Percentiles rank a stretch among this genome's conserved stretches.
phyloP scores from a whole-genome alignment of 805 yeast species.

The Starmera pachycereana region DNA sequence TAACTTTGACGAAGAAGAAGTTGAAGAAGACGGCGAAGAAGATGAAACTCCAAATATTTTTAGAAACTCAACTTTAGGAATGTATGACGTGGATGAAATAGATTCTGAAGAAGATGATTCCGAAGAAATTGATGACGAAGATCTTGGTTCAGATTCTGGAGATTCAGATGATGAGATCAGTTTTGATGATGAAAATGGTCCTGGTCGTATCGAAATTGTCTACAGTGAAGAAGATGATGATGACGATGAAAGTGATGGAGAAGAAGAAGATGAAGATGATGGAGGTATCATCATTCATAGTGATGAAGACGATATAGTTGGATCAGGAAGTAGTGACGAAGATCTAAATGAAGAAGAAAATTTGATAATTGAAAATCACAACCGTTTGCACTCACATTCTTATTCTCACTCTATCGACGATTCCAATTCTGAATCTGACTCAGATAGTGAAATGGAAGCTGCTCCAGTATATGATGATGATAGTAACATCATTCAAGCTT shows the following conservation, averaged over 20 bases:
- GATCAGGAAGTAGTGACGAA: slow-evolving; percentile 8
- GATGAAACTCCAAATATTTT: slow-evolving; percentile 80
- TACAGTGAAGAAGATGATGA: slow-evolving; percentile 25
- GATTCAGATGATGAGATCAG: slow-evolving; percentile 21
- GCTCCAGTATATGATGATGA: background rate
- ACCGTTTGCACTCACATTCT: too few species aligned
- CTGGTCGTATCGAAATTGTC: slow-evolving; percentile 18
- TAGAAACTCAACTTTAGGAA: slow-evolving; percentile 83
- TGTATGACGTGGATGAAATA: slow-evolving; percentile 78
- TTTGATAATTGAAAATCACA: background rate
- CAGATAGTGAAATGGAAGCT: background rate
- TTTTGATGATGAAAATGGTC: slow-evolving; percentile 20
- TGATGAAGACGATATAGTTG: slow-evolving; percentile 1
- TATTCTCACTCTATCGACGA: background rate
- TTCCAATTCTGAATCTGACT: background rate
- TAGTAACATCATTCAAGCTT: background rate
- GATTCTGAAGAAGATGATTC: slow-evolving; percentile 55
- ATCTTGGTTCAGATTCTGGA: slow-evolving; percentile 31
- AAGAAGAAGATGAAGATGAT: slow-evolving; percentile 21
- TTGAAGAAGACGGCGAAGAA: slow-evolving; percentile 38
- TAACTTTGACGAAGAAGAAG: slow-evolving; percentile 45
- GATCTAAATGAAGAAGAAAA: slow-evolving; percentile 19
- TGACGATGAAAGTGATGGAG: slow-evolving; percentile 21
- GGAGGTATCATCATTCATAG: slow-evolving; percentile 2
- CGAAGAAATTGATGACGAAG: slow-evolving; percentile 37